Percentiles rank a stretch among this genome's conserved stretches.
These are phyloP conservation scores for Naegleria gruberi DNA, from an alignment of 208 protist genomes.

Conservation along the genomic window DNA sequence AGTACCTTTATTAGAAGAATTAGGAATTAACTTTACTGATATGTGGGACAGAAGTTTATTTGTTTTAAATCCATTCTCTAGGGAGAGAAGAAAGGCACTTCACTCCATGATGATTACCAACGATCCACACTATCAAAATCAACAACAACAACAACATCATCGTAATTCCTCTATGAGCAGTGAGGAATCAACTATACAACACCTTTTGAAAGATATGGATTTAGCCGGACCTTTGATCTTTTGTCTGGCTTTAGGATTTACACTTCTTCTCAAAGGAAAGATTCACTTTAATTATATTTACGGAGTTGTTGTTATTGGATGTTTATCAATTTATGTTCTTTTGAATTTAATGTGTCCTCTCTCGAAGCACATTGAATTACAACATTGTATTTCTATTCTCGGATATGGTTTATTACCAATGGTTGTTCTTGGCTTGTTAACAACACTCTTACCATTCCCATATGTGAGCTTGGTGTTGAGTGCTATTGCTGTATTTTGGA, in stretches of 20 bases:
- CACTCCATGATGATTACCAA: neutral
- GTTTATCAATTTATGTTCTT: slow-evolving; percentile 16
- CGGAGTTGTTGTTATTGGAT: slow-evolving; percentile 19
- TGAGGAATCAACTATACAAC: neutral
- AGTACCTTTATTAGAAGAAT: slow-evolving; percentile 5
- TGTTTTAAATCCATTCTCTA: slow-evolving; percentile 6
- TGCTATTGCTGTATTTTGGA: neutral
- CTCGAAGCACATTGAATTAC: neutral
- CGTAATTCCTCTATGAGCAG: neutral
- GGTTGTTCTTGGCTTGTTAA: neutral
- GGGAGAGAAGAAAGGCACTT: neutral
- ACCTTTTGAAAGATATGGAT: slow-evolving; percentile 21
- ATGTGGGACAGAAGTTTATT: neutral
- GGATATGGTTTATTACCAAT: slow-evolving; percentile 24
- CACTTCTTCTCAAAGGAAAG: slow-evolving; percentile 20
- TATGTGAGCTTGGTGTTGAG: neutral
- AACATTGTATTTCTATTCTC: neutral
- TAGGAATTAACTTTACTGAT: slow-evolving; percentile 11
- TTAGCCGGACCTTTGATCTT: slow-evolving; percentile 17
- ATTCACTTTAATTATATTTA: slow-evolving; percentile 29
- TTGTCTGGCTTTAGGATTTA: slow-evolving; percentile 20
- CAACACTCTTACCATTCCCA: neutral
- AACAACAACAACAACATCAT: neutral
- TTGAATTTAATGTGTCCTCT: slow-evolving; percentile 21
- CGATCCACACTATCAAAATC: neutral